These are phyloP conservation scores for Echeveria elegans DNA, from an alignment of 164 flowering plant genomes.

Conservation along the genomic window DNA sequence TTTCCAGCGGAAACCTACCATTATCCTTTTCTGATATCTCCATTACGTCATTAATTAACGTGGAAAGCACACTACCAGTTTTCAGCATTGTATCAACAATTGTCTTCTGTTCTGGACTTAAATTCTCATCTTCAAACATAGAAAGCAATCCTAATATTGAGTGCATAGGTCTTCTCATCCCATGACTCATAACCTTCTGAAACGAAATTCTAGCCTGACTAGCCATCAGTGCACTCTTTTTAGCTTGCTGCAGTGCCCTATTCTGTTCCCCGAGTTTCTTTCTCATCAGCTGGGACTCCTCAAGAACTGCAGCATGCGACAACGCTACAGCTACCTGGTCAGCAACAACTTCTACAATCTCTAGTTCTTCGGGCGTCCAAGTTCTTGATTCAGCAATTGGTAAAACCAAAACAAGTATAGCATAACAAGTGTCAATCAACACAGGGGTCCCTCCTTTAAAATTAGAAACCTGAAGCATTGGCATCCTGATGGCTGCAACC, in stretches of 20 bases:
- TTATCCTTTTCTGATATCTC: slow-evolving; percentile 27
- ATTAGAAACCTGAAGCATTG: slow-evolving; percentile 31
- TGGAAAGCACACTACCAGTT: slow-evolving; percentile 35
- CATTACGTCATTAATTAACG: slow-evolving; percentile 47
- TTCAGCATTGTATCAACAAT: slow-evolving; percentile 47
- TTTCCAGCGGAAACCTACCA: slow-evolving; percentile 23
- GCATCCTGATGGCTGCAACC: slow-evolving; percentile 41
- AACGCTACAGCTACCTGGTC: slow-evolving; percentile 72
- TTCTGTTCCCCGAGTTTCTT: slow-evolving; percentile 48
- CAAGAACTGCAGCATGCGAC: slow-evolving; percentile 64
- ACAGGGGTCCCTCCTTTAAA: slow-evolving; percentile 44
- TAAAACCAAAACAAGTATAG: slow-evolving; percentile 51
- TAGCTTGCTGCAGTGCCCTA: slow-evolving; percentile 37
- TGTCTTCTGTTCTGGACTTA: slow-evolving; percentile 24
- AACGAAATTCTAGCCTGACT: slow-evolving; percentile 44
- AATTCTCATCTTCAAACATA: slow-evolving; percentile 28
- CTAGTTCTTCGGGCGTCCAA: slow-evolving; percentile 39
- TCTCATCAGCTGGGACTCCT: slow-evolving; percentile 47
- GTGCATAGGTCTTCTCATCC: slow-evolving; percentile 49
- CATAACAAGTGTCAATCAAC: slow-evolving; percentile 27
- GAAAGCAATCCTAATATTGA: slow-evolving; percentile 47
- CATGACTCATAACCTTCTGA: slow-evolving; percentile 51
- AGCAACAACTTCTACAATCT: slow-evolving; percentile 57
- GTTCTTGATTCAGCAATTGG: slow-evolving; percentile 20
- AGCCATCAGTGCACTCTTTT: slow-evolving; percentile 45